Evolutionary conservation across 306 rosid species (phyloP), one percentile per base, ranked within the genome.

Genomic region (Macrotyloma uniflorum): DNA sequence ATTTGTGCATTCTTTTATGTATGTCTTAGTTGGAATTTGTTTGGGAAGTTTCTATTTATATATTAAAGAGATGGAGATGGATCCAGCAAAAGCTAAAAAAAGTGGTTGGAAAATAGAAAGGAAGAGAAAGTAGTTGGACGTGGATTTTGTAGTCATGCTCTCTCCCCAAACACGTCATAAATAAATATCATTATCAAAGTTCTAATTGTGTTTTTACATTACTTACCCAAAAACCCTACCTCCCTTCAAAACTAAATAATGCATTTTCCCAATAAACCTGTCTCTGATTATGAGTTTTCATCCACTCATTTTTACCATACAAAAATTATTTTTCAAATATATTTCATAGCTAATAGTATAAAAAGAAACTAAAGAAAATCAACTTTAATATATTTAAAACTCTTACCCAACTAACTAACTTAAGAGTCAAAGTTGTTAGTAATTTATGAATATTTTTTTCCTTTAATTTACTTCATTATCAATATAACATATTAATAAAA

Each of bases 31-130:
- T 82, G 84, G 74, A 69, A 76, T 73, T 49, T 70, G 49, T 77
- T 61, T 45, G 54, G 36, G 81, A 32, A 75, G 28, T 45, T 50
- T 49, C 45, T 45, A 43, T 35, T 20, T 45, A 80, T 77, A 40
- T 7, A 9, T 43, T n/a, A 79, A 69, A 49, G 32, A 61, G 71
- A 69, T 45, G 15, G 22, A 58, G 77, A 11, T 42, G 15, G 16
- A 85, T 72, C 30, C 22, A 83, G 38, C 35, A 47, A 45, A 65
- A 46, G 64, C 70, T 50, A 35, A 75, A 81, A n/a, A 83, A 81
- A 84, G 89, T 86, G 83, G 82, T 88, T 90, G 89, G 79, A 82
- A 79, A 70, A 76, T 71, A 45, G 69, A 75, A 51, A 28, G 40
- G 59, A 19, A n/a, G n/a, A 67, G 62, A 70, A 46, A 47, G 83